Evolutionary conservation across 2,329 filamentous ascomycete species (phyloP), one percentile per base, ranked within the genome.

Genomic region (Aspergillus niger): DNA sequence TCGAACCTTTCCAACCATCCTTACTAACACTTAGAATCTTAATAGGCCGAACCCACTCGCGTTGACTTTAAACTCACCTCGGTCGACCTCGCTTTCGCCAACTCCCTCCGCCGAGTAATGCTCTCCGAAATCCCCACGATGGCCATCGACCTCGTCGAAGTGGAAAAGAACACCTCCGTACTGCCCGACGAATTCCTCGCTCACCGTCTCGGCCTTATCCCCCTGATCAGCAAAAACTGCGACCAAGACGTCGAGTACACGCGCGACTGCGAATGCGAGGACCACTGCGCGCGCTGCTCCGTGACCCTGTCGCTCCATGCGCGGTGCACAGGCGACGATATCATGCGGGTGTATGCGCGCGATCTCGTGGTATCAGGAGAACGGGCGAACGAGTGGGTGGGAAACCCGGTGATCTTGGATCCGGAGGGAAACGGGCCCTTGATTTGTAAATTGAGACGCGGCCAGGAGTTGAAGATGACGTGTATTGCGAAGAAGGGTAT

Each of bases 401-500:
- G 94, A 50, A 86, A 85, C 63, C 93, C 94, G 1, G 87, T 97
- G 60, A 91, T 96, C 70, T 89, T 85, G 48, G 94, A 99, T 74
- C 85, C 89, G 0, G 91, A 94, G 54, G 88, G 89, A 10, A 86
- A 90, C 59, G 95, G 95, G 1, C 86, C 90, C 48, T 83, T 98
- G 68, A 94, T 99, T 66, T 91, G 90, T 71, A 98, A 98, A 82
- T 81, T 99, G 73, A 85, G 94, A 60, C 90, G 89, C 72, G 92
- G 90, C 2, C 95, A 99, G 79, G 92, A 97, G 77, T 81, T 99
- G 62, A 89, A 92, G 75, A 86, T 99, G 72, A 91, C 86, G 63
- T 98, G 94, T 74, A 90, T 97, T 66, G 95, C 94, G 54, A 97
- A 97, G 83, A 98, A 98, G 83, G 95, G 95, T 1, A 98, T 98